Percentiles rank a stretch among this genome's conserved stretches.
phyloP scores from a whole-genome alignment of 2,329 filamentous ascomycete genomes.

The Hortaea werneckii region DNA sequence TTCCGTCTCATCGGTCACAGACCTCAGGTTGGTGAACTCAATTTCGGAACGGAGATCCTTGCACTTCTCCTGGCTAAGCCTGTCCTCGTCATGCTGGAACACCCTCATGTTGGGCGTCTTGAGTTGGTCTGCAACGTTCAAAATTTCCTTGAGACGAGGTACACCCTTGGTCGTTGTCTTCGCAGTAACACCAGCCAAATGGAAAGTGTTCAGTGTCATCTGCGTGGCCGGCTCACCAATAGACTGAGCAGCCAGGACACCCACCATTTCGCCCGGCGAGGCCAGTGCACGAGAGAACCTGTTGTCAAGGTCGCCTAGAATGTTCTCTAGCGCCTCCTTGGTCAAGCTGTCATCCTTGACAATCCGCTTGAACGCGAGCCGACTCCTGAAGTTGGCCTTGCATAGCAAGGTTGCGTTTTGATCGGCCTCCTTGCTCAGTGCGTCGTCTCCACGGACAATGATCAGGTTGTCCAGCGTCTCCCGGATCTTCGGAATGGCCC shows the following conservation, averaged over 20 bases:
- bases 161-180: constrained; percentile 99
- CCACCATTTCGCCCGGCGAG: constrained; percentile 95
- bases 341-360: constrained; percentile 78
- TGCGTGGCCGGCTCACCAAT: constrained; percentile 98
- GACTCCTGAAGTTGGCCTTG: constrained; percentile 82
- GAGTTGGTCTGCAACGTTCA: constrained; percentile 95
- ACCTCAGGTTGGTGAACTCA: constrained; percentile 87
- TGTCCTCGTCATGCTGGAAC: constrained; percentile 56
- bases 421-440: constrained; percentile 77
- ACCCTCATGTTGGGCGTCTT: constrained; percentile 98
- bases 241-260: constrained; percentile 92
- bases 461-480: constrained; percentile 66
- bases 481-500: constrained; percentile 73
- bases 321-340: constrained; percentile 84
- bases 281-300: constrained; percentile 79
- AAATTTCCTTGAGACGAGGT: constrained; percentile 96
- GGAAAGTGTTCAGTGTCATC: constrained; percentile 99
- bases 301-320: constrained; percentile 81
- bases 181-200: constrained; percentile 98
- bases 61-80: constrained; percentile 63
- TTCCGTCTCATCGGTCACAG: constrained; percentile 83
- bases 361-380: constrained; percentile 84
- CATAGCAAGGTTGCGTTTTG: constrained; percentile 79
- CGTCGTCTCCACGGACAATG: constrained; percentile 76
- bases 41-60: constrained; percentile 81